Evolutionary conservation across 1,284 basidiomycete genomes (phyloP), one percentile per base, ranked within the genome.

Genomic region (Papiliotrema nemorosa): DNA sequence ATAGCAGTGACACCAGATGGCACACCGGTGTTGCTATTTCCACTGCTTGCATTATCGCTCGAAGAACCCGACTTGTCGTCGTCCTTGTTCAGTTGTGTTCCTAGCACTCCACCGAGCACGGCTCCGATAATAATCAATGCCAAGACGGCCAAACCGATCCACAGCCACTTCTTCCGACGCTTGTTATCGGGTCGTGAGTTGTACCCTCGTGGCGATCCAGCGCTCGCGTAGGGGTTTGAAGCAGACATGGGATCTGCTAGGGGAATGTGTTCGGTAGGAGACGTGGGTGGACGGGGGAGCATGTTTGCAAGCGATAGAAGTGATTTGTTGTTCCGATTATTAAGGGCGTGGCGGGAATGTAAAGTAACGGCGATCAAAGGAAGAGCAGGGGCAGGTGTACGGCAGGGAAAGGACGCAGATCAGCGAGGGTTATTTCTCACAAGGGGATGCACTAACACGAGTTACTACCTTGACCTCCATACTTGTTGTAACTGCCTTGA

Each of bases 71-170:
- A 10, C 72, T 79, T 77, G 78, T 77, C 78, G 49, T 69, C 68
- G 44, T 37, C 33, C 14, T 37, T 29, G 27, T 37, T 37, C 12
- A 64, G 45, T 14, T 82, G 79, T 37, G 77, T 77, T 20, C 87
- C 88, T 34, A 92, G 64, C 29, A 90, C 81, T 66, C 84, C 86
- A 49, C 87, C 90, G 44, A 92, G 75, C 24, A 91, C 86, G 43
- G 84, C 88, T 49, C 77, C 88, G 62, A 90, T 84, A 60, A 89
- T 78, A 51, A 83, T 63, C 56, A 89, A 72, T 43, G 80, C 67
- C 49, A 87, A 46, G 37, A 76, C 45, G 24, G 64, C 60, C 2
- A 63, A 45, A 54, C 64, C 72, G 49, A 73, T 69, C 66, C 70
- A 73, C 25, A 70, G 62, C 60, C 70, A 71, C 63, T 69, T 72